A percentile compares a stretch with the other conserved stretches of the same genome.
Evolutionary conservation across 2,329 filamentous ascomycete genomes (phyloP).

Genomic region (Pseudogymnoascus sp.): DNA sequence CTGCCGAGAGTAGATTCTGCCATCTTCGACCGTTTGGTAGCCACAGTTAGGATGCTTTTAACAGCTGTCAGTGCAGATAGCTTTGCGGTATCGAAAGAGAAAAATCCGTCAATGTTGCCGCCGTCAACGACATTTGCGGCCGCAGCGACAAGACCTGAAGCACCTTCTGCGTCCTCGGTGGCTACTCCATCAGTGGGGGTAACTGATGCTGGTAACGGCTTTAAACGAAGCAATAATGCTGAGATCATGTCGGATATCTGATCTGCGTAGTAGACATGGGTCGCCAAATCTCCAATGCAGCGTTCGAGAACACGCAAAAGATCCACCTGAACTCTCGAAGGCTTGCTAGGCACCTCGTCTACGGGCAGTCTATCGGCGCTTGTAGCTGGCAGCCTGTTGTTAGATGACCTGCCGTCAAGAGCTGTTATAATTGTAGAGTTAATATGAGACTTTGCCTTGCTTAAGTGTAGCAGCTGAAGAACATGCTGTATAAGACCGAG

Average conservation of each 20-base stretch:
- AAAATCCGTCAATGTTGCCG: slow-evolving; percentile 47
- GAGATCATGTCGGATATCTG: slow-evolving; percentile 93
- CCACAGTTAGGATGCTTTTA: slow-evolving; percentile 73
- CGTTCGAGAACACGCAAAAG: slow-evolving; percentile 65
- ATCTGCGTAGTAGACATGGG: slow-evolving; percentile 93
- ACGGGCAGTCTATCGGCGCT: slow-evolving; percentile 13
- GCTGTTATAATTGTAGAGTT: slow-evolving; percentile 23
- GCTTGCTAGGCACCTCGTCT: slow-evolving; percentile 36
- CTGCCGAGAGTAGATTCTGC: slow-evolving; percentile 58
- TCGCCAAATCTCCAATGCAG: slow-evolving; percentile 85
- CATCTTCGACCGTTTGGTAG: slow-evolving; percentile 58
- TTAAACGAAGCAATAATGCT: slow-evolving; percentile 69
- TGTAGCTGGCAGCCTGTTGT: slow-evolving; percentile 19
- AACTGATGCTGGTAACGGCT: slow-evolving; percentile 46
- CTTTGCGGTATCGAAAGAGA: slow-evolving; percentile 55
- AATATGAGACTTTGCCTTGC: slow-evolving; percentile 30
- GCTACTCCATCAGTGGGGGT: slow-evolving; percentile 36
- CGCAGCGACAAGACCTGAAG: slow-evolving; percentile 38
- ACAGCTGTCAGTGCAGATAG: slow-evolving; percentile 66
- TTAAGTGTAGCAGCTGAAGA: slow-evolving; percentile 64
- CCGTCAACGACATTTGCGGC: slow-evolving; percentile 44
- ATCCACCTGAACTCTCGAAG: slow-evolving; percentile 47
- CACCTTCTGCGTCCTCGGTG: slow-evolving; percentile 36
- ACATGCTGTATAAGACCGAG: slow-evolving; percentile 79
- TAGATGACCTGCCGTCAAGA: slow-evolving; percentile 13